Base-by-base conservation (phyloP, 345 rosid species). In the Lumnitzera littorea region DNA sequence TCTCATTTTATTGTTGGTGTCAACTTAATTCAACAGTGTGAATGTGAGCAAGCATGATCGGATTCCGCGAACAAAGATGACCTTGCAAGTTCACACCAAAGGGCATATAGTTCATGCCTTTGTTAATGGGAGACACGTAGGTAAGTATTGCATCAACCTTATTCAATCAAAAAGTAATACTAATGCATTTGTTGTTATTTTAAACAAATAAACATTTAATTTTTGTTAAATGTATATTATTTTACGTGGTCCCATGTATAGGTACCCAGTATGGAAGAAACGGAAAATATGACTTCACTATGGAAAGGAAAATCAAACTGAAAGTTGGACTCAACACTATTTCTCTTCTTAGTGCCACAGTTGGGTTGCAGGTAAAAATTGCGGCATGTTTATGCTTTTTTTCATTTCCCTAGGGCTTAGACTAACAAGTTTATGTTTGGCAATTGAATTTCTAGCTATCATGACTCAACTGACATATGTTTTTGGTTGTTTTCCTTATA, bases 321-420 rank as follows among this genome's bases (percentile, higher is more conserved):
- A 61, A 65, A 8, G 13, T 11, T 8, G 84, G 84, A 3, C 51
- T 20, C 8, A 76, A 79, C 27, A 48, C 53, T 16, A 61, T 79
- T 13, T 47, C 76, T 48, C 62, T 86, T 3, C 82, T 82, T 13
- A 82, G 89, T 20, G 84, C 69, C 23, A 74, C 83, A 1, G 76
- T 76, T 55, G 94, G 94, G 57, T 50, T 86, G n/a, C 66, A 64
- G 1, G 91, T 84, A 68, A 57, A 59, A 12, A 20, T 50, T 12
- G 8, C 16, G 24, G 24, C 15, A 14, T 48, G 25, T 23, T 13
- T 12, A 2, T 13, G 10, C 10, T 20, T 24, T 41, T 41, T 0
- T 13, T 4, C 13, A 13, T 14, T 13, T 5, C 50, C 7, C 4
- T 15, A 20, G 20, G 58, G 16, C 15, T 13, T 25, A 15, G 48